Percentiles rank a stretch among this genome's conserved stretches.
Evolutionary conservation across 257 asterid species (phyloP).

Genomic region (Solanum okadae): DNA sequence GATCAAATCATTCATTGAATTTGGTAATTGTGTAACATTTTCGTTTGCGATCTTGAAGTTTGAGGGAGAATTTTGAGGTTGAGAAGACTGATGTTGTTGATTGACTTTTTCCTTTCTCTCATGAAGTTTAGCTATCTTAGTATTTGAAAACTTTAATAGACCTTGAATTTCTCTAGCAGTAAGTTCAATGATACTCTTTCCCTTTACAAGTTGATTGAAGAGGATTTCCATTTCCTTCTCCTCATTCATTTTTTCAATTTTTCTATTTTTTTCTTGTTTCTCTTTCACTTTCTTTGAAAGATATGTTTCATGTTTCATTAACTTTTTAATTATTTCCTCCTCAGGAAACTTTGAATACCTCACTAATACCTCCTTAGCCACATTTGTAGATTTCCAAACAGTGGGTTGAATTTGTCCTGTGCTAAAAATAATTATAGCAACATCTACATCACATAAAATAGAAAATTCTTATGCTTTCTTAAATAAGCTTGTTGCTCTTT

Average conservation of each 20-base stretch:
- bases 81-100: neutral
- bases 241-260: constrained; percentile 3
- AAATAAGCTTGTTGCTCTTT: constrained; percentile 5
- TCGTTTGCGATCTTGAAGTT: neutral
- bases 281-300: constrained; percentile 11
- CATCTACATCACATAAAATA: constrained; percentile 22
- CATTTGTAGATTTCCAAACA: constrained; percentile 20
- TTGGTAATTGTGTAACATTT: neutral
- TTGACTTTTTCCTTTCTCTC: neutral
- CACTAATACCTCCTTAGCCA: constrained; percentile 7
- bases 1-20: neutral
- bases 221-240: constrained; percentile 20
- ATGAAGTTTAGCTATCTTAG: constrained; percentile 17
- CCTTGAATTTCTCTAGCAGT: constrained; percentile 17
- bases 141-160: constrained; percentile 3
- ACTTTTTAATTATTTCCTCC: neutral
- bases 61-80: neutral
- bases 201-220: constrained; percentile 18
- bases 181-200: constrained; percentile 10
- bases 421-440: constrained; percentile 12
- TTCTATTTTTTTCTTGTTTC: neutral
- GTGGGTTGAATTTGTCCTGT: constrained; percentile 5
- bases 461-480: constrained; percentile 36
- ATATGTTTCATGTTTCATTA: constrained; percentile 21
- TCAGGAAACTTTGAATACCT: constrained; percentile 15